phyloP scores from a whole-genome alignment of 148 eudicot species.

The Heliosperma pusillum region DNA sequence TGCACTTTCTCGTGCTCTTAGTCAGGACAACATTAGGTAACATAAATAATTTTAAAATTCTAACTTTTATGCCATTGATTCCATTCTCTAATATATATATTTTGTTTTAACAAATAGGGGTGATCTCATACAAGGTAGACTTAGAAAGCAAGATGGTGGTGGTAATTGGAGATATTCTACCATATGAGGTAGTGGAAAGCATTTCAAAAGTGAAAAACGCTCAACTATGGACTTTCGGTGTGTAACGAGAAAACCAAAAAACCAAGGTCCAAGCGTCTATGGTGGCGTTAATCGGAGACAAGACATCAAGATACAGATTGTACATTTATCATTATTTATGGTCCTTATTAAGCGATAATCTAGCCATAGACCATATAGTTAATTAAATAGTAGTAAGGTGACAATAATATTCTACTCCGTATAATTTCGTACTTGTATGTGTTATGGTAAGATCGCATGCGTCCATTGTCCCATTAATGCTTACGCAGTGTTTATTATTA shows the following conservation, averaged over 20 bases:
- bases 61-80: too few species aligned
- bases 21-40: too few species aligned
- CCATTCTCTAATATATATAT: not conserved
- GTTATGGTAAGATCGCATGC: slow-evolving; percentile 3
- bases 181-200: slow-evolving; percentile 76
- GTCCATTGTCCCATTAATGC: slow-evolving; percentile 1
- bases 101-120: slow-evolving; percentile 42
- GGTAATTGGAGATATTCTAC: slow-evolving; percentile 75
- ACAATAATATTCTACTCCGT: not conserved
- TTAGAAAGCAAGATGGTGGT: slow-evolving; percentile 91
- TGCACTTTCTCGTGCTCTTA: too few species aligned
- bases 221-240: slow-evolving; percentile 56
- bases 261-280: not conserved
- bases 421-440: slow-evolving; percentile 16
- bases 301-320: not conserved
- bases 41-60: too few species aligned
- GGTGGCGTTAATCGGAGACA: too few species aligned
- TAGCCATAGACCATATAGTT: too few species aligned
- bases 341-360: not conserved
- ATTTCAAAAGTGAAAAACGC: slow-evolving; percentile 78
- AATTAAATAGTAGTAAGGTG: not conserved
- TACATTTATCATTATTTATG: slow-evolving; percentile 19
- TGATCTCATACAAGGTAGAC: slow-evolving; percentile 76
- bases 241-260: not conserved
- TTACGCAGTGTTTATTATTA: not conserved